A percentile compares a stretch with the other conserved stretches of the same genome.
Conservation (phyloP, 257 asterid genomes). For the Ajuga chamaepitys region DNA sequence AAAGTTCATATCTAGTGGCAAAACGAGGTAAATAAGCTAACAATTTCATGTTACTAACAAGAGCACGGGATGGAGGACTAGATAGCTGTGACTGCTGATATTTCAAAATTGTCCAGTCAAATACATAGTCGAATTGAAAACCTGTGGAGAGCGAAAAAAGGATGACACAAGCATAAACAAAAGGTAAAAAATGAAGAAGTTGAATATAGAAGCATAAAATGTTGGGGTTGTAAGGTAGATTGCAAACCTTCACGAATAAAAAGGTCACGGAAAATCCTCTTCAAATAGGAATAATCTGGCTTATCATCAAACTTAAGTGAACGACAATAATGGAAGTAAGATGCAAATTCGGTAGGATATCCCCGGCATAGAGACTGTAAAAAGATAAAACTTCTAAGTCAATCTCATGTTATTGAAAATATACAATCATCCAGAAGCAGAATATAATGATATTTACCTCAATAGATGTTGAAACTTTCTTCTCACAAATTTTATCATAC, state of each 20-base stretch:
- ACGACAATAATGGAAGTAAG: constrained; percentile 87
- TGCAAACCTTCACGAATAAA: constrained; percentile 75
- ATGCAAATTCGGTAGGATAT: constrained; percentile 80
- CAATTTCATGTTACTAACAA: constrained; percentile 39
- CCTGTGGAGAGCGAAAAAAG: constrained; percentile 33
- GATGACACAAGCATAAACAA: not conserved
- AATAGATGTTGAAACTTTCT: constrained; percentile 81
- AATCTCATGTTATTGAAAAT: constrained; percentile 8
- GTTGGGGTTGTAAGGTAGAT: not conserved
- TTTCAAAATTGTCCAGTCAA: constrained; percentile 85
- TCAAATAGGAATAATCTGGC: constrained; percentile 78
- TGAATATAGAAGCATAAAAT: not conserved
- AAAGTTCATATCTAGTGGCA: not conserved
- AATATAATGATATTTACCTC: constrained; percentile 41
- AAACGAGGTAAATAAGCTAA: not conserved
- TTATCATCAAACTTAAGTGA: constrained; percentile 75
- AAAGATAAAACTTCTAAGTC: constrained; percentile 5
- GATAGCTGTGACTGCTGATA: constrained; percentile 76
- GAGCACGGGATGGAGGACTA: constrained; percentile 64
- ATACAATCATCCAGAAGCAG: not conserved
- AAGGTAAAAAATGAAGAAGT: not conserved
- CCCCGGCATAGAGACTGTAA: constrained; percentile 63
- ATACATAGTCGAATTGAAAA: constrained; percentile 72
- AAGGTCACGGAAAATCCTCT: constrained; percentile 77
- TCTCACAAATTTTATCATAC: constrained; percentile 80